Evolutionary conservation across 2,329 filamentous ascomycete genomes (phyloP).

Genomic region (Monosporascus sp.): DNA sequence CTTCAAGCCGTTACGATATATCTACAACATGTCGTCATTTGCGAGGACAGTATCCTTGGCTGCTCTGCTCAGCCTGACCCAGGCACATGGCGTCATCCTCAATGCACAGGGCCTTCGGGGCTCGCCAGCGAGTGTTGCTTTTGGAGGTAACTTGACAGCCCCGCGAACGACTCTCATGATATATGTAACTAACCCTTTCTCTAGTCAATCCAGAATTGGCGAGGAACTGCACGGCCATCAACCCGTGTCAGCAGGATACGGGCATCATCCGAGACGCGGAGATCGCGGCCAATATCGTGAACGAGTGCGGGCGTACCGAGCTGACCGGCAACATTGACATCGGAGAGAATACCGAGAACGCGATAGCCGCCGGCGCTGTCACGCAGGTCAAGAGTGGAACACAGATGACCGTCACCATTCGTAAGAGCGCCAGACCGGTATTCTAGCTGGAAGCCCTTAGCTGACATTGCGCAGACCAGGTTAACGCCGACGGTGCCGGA

Average conservation of each 20-base stretch:
- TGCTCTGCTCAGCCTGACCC: constrained; percentile 30
- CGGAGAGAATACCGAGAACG: constrained; percentile 49
- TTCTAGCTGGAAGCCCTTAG: too few species aligned
- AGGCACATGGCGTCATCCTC: constrained; percentile 43
- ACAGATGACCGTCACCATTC: constrained; percentile 41
- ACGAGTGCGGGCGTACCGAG: constrained; percentile 59
- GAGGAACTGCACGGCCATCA: constrained; percentile 58
- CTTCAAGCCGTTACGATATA: constrained; percentile 24
- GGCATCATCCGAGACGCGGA: constrained; percentile 58
- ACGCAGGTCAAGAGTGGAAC: constrained; percentile 45
- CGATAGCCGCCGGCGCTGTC: constrained; percentile 38
- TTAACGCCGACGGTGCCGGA: constrained; percentile 49
- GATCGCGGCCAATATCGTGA: constrained; percentile 46
- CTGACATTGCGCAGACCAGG: constrained; percentile 34
- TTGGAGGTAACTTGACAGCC: constrained; percentile 33
- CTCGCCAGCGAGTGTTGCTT: constrained; percentile 44
- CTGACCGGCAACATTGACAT: constrained; percentile 57
- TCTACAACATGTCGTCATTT: constrained; percentile 32
- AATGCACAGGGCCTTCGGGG: constrained; percentile 39
- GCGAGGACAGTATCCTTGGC: constrained; percentile 28
- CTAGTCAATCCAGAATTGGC: constrained; percentile 49
- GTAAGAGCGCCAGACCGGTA: constrained; percentile 1
- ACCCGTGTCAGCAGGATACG: constrained; percentile 60
- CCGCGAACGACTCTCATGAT: not conserved
- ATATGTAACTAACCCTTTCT: not conserved